These are phyloP conservation scores for Wallacemonas sp. DNA, from an alignment of 208 protist species.

Conservation along the genomic window DNA sequence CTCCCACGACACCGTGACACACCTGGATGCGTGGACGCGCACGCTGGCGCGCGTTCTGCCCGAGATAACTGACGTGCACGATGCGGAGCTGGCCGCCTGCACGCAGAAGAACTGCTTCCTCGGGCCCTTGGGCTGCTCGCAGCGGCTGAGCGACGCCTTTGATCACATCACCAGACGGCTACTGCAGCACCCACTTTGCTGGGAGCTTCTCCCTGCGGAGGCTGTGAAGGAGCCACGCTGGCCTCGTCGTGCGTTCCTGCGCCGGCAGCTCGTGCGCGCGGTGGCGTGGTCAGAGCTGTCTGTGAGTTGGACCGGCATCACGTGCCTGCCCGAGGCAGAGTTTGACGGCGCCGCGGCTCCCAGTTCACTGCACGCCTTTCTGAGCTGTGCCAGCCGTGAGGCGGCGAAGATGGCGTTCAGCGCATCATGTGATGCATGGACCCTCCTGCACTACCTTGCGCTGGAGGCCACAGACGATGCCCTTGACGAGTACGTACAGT, in stretches of 20 bases:
- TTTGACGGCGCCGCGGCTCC: background rate
- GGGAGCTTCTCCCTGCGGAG: background rate
- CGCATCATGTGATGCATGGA: slow-evolving; percentile 44
- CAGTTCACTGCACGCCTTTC: background rate
- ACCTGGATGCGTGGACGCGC: slow-evolving; percentile 8
- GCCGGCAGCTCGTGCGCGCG: slow-evolving; percentile 34
- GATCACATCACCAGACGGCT: slow-evolving; percentile 10
- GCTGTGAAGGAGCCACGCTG: background rate
- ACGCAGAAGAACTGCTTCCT: slow-evolving; percentile 13
- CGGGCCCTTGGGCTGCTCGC: slow-evolving; percentile 19
- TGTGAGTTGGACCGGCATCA: slow-evolving; percentile 25
- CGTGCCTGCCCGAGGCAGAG: too few species aligned
- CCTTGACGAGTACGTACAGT: slow-evolving; percentile 44
- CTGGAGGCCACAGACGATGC: slow-evolving; percentile 47
- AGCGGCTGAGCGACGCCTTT: slow-evolving; percentile 12
- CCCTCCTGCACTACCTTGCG: slow-evolving; percentile 54
- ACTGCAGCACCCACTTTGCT: background rate
- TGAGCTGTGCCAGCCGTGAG: slow-evolving; percentile 11
- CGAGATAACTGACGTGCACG: background rate
- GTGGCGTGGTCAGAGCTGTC: slow-evolving; percentile 73
- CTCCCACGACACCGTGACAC: background rate
- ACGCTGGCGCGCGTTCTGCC: background rate
- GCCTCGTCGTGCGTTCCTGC: background rate
- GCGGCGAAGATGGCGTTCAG: slow-evolving; percentile 38
- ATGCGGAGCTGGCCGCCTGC: background rate